Conservation (phyloP, 768 basidiomycete genomes). For the Cubamyces lactineus region DNA sequence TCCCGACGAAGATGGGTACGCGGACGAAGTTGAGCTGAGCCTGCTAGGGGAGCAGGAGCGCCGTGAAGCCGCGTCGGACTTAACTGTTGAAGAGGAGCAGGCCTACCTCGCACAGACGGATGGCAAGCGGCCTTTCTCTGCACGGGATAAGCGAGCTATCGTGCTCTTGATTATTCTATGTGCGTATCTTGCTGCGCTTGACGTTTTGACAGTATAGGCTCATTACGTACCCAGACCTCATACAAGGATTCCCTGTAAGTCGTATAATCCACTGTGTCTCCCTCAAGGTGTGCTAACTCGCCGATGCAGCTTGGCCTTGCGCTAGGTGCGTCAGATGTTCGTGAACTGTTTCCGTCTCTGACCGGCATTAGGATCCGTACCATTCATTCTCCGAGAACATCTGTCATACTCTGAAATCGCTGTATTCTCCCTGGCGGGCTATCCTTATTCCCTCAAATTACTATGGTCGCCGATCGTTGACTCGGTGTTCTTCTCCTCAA, state of each 20-base stretch:
- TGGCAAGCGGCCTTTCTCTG: constrained; percentile 56
- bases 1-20: constrained; percentile 19
- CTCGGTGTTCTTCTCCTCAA: constrained; percentile 74
- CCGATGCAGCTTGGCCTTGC: constrained; percentile 77
- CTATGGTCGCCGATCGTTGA: constrained; percentile 98
- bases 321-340: constrained; percentile 54
- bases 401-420: constrained; percentile 97
- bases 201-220: neutral
- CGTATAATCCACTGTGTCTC: no score
- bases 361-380: constrained; percentile 75
- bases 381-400: constrained; percentile 94
- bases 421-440: constrained; percentile 89
- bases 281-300: neutral
- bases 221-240: constrained; percentile 51
- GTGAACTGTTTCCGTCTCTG: constrained; percentile 8
- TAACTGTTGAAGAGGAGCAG: constrained; percentile 43
- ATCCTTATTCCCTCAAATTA: constrained; percentile 96
- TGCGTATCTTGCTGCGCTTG: constrained; percentile 45
- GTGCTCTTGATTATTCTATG: constrained; percentile 84
- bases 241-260: constrained; percentile 42
- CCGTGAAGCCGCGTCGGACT: constrained; percentile 46
- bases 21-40: constrained; percentile 65
- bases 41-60: constrained; percentile 62
- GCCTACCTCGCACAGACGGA: constrained; percentile 37
- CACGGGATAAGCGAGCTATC: constrained; percentile 85